Conservation (phyloP, 192 early-diverging fungal genomes). For the Coemansia sp. region DNA sequence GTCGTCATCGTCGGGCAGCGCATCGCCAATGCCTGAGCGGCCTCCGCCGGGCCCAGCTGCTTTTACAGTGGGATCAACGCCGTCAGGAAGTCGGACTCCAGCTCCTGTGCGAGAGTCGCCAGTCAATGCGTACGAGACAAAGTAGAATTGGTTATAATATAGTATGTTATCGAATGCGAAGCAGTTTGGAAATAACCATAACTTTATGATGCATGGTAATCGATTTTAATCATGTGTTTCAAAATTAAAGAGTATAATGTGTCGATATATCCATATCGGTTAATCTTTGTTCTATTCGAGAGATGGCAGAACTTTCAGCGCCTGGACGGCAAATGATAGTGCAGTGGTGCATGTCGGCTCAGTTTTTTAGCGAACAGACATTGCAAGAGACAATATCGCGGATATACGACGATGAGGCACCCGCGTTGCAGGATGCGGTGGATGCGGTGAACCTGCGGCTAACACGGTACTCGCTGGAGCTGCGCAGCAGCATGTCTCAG, state of each 20-base stretch:
- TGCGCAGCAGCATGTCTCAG: conserved; percentile 41
- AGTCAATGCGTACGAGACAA: conserved; percentile 26
- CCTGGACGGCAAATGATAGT: conserved; percentile 20
- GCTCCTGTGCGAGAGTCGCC: conserved; percentile 24
- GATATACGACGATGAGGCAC: conserved; percentile 4
- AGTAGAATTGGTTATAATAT: neutral
- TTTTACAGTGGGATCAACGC: conserved; percentile 3
- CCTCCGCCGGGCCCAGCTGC: conserved; percentile 10
- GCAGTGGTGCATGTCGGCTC: conserved; percentile 50
- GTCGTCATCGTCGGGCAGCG: conserved; percentile 49
- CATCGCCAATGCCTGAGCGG: conserved; percentile 27
- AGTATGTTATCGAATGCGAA: neutral
- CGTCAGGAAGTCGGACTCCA: conserved; percentile 8
- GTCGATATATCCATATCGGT: neutral
- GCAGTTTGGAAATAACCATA: neutral
- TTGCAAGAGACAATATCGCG: conserved; percentile 19
- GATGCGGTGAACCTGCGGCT: conserved; percentile 21
- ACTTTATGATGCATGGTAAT: no score
- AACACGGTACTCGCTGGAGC: conserved; percentile 24
- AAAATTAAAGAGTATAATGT: no score
- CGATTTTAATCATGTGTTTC: no score
- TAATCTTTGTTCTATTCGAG: neutral
- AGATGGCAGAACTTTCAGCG: conserved; percentile 5
- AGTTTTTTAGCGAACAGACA: conserved; percentile 21
- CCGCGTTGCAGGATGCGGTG: neutral